These are phyloP conservation scores for Glebionis coronaria DNA, from an alignment of 129 eudicot genomes.

Conservation along the genomic window DNA sequence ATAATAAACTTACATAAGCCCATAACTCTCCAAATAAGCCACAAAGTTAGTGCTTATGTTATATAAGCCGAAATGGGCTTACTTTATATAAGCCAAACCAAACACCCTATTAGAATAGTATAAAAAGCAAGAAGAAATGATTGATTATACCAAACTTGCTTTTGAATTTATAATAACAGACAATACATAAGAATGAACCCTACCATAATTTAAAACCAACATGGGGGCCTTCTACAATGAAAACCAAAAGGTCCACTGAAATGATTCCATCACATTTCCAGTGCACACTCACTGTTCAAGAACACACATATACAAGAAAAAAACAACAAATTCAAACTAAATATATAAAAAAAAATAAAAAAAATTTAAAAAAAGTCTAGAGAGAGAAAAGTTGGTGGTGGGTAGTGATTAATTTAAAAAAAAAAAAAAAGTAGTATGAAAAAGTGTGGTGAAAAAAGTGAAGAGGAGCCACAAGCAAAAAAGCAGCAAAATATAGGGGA, in stretches of 20 bases:
- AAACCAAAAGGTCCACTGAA: slow-evolving; percentile 26
- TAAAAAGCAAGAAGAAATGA: slow-evolving; percentile 8
- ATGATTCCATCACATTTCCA: slow-evolving; percentile 28
- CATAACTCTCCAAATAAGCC: too few relatives aligned
- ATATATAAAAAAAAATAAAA: slow-evolving; percentile 3
- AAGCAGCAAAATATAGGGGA: slow-evolving; percentile 63
- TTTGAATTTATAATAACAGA: slow-evolving; percentile 6
- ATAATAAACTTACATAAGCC: too few relatives aligned
- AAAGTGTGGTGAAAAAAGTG: slow-evolving; percentile 46
- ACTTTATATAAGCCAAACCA: too few relatives aligned
- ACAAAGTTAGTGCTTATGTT: too few relatives aligned
- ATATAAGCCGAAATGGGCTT: too few relatives aligned
- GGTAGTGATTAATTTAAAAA: slow-evolving; percentile 25
- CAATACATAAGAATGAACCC: slow-evolving; percentile 17
- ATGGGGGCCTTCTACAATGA: slow-evolving; percentile 16
- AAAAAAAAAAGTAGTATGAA: slow-evolving; percentile 23
- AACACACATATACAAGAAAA: slow-evolving; percentile 12
- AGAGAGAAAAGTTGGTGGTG: slow-evolving; percentile 40
- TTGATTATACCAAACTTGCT: slow-evolving; percentile 3
- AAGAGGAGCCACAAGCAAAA: slow-evolving; percentile 45
- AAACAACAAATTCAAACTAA: slow-evolving; percentile 12
- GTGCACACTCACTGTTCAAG: slow-evolving; percentile 20
- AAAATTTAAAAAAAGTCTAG: slow-evolving; percentile 24
- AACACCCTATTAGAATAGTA: too few relatives aligned
- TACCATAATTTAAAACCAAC: slow-evolving; percentile 24